Conservation (phyloP, 345 rosid species). For the Eucalyptus erythrocorys region DNA sequence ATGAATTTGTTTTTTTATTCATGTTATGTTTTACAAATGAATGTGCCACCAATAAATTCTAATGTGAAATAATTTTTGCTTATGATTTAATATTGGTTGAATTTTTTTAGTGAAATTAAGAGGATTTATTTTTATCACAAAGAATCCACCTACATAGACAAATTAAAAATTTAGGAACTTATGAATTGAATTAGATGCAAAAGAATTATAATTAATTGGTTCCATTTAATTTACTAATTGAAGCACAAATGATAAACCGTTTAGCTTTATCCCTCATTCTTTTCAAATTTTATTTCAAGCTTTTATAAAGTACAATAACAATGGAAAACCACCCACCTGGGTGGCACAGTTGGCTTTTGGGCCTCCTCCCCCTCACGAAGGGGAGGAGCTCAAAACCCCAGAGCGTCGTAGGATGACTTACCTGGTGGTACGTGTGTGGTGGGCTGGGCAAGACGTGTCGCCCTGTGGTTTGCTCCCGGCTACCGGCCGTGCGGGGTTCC, state of each 20-base stretch:
- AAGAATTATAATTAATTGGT: background rate
- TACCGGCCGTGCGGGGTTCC: too few relatives aligned
- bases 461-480: too few relatives aligned
- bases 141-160: background rate
- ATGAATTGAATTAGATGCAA: background rate
- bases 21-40: background rate
- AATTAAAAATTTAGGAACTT: background rate
- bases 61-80: background rate
- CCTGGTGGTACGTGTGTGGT: too few relatives aligned
- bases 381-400: too few relatives aligned
- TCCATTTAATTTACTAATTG: background rate
- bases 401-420: too few relatives aligned
- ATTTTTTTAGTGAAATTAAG: background rate
- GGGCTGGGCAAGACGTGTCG: too few relatives aligned
- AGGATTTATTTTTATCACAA: background rate
- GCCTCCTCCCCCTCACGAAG: too few relatives aligned
- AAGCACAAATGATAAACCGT: background rate
- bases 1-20: background rate
- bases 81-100: background rate
- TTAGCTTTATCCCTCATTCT: background rate
- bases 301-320: background rate
- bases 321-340: too few relatives aligned
- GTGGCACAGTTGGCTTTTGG: too few relatives aligned
- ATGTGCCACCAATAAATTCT: background rate
- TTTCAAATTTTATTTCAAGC: background rate